Evolutionary conservation across 257 asterid species (phyloP).

Genomic region (Solanum lycopersicoides): DNA sequence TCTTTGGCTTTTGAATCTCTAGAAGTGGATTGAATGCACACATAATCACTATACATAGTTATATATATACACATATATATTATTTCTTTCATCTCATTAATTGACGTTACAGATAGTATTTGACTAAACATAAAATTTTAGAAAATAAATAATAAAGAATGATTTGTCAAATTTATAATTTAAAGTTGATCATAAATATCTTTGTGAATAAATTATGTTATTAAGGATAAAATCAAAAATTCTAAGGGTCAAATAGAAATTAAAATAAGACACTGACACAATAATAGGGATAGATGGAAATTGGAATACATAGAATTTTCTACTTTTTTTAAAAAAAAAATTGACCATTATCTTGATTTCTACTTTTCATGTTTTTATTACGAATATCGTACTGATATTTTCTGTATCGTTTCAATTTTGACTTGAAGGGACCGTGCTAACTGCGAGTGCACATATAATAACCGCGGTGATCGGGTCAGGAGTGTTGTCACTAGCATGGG

Average conservation of each 20-base stretch:
- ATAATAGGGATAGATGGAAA: neutral
- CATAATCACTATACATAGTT: neutral
- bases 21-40: neutral
- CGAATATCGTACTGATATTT: neutral
- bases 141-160: neutral
- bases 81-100: neutral
- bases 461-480: constrained; percentile 20
- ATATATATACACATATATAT: neutral
- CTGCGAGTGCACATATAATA: constrained; percentile 13
- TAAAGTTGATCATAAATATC: neutral
- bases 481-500: constrained; percentile 14
- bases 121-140: neutral
- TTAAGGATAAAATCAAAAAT: neutral
- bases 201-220: neutral
- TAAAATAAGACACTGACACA: neutral
- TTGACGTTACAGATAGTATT: neutral
- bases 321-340: neutral
- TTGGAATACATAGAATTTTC: neutral
- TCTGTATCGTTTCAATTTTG: neutral
- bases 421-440: constrained; percentile 1
- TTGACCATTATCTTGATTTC: neutral
- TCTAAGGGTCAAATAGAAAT: neutral
- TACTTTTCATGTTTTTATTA: neutral
- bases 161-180: neutral
- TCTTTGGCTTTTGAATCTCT: neutral